These are phyloP conservation scores for Primulina eburnea DNA, from an alignment of 257 asterid genomes.

Conservation along the genomic window DNA sequence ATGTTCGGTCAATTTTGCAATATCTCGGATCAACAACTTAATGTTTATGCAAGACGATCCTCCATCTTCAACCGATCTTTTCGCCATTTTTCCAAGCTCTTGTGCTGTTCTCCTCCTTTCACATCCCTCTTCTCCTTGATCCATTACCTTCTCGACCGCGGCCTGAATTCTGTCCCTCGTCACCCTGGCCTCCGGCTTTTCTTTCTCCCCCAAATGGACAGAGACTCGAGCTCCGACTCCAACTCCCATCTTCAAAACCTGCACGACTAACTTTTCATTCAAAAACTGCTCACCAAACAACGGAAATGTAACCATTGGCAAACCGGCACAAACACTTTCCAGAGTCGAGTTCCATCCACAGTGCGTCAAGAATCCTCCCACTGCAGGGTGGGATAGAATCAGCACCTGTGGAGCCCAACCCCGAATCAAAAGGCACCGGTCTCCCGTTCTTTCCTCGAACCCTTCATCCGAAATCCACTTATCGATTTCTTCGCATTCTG, in stretches of 20 bases:
- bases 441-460: conserved; percentile 54
- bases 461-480: conserved; percentile 52
- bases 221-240: conserved; percentile 67
- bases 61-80: conserved; percentile 24
- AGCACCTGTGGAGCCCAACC: conserved; percentile 93
- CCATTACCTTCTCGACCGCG: conserved; percentile 27
- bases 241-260: conserved; percentile 52
- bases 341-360: conserved; percentile 91
- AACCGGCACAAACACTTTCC: conserved; percentile 66
- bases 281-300: conserved; percentile 76
- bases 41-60: conserved; percentile 28
- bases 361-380: conserved; percentile 67
- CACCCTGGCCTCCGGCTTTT: conserved; percentile 28
- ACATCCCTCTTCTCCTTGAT: conserved; percentile 25
- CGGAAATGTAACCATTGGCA: conserved; percentile 80
- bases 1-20: conserved; percentile 19
- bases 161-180: conserved; percentile 20
- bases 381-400: conserved; percentile 55
- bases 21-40: conserved; percentile 24
- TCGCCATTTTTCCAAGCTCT: conserved; percentile 25
- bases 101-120: conserved; percentile 26
- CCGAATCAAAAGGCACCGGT: conserved; percentile 56
- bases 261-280: conserved; percentile 60
- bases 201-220: conserved; percentile 76
- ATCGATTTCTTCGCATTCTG: conserved; percentile 40